Base-by-base conservation (phyloP, 2,329 filamentous ascomycete species). In the Epichloe scottii region DNA sequence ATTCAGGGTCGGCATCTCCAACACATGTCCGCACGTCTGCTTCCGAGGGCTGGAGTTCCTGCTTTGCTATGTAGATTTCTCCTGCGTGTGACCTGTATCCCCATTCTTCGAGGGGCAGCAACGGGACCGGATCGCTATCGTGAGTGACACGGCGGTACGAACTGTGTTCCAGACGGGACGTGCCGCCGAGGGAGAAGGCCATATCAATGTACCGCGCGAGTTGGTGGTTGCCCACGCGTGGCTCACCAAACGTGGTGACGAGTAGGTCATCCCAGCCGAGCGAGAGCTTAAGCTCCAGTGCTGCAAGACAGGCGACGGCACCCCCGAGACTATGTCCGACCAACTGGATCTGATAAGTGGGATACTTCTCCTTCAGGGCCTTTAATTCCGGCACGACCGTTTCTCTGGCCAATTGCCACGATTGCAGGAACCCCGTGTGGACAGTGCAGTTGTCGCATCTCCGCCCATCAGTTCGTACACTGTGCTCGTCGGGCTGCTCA, bases 181-280 rank as follows among this genome's bases (percentile, higher is more conserved):
- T 60, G 11, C 57, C 62, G 40, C 65, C 59, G 15, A 81, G 65
- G 8, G 60, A 64, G 56, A 82, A 82, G 1, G 74, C 71, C 2
- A 60, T 55, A 55, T 84, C 72, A n/a, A 84, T 58, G 55, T 77
- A 84, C 7, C 67, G 64, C 38, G 72, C 76, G 23, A 85, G 68
- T 14, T 71, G 74, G 14, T 62, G 58, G 60, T 85, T 85, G 14
- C 82, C 81, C 19, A 82, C 66, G 40, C 78, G 73, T 19, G 93
- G 93, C 67, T 97, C 89, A 10, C 93, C 93, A 66, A 95, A 98
- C 0, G 93, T 97, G 5, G 91, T 97, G 40, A 95, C 81, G 14
- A 75, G 68, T n/a, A 79, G 56, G 3, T 90, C 81, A 8, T 84
- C 68, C 82, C 84, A 93, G 17, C 85, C 88, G n/a, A 84, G 73